Percentiles rank a stretch among this genome's conserved stretches.
Conservation (phyloP, 495 filamentous ascomycete genomes). For the Xylaria palmicola region DNA sequence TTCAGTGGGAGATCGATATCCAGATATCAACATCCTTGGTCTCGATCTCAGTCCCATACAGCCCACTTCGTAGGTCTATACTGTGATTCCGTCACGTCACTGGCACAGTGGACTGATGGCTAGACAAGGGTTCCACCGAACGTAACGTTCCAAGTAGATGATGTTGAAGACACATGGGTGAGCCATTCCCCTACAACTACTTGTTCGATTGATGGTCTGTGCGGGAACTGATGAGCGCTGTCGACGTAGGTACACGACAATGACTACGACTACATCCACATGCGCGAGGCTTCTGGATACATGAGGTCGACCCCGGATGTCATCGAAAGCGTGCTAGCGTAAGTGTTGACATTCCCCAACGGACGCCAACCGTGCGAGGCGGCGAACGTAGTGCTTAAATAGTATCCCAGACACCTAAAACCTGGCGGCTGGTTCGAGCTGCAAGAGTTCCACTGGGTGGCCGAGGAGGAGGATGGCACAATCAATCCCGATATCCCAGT, state of each 20-base stretch:
- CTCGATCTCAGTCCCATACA: slow-evolving; percentile 49
- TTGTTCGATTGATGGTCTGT: background rate
- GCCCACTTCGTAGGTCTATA: slow-evolving; percentile 22
- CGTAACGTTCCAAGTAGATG: slow-evolving; percentile 41
- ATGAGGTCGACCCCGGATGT: slow-evolving; percentile 12
- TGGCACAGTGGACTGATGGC: slow-evolving; percentile 2
- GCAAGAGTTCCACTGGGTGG: slow-evolving; percentile 21
- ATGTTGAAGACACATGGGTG: slow-evolving; percentile 41
- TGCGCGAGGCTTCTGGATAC: slow-evolving; percentile 15
- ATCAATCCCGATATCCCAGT: slow-evolving; percentile 4
- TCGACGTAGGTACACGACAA: slow-evolving; percentile 10
- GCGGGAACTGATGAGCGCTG: background rate
- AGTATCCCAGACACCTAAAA: slow-evolving; percentile 12
- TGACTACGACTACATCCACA: slow-evolving; percentile 24
- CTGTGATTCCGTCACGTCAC: background rate
- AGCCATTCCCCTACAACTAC: background rate
- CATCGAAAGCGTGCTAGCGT: slow-evolving; percentile 11
- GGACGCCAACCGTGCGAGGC: background rate
- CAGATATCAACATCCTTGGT: slow-evolving; percentile 22
- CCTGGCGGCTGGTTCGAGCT: slow-evolving; percentile 30
- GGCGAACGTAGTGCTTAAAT: background rate
- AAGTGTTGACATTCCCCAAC: background rate
- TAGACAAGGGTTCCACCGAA: slow-evolving; percentile 32
- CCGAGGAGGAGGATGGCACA: slow-evolving; percentile 14
- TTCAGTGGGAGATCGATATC: slow-evolving; percentile 15